A percentile compares a stretch with the other conserved stretches of the same genome.
phyloP scores from a whole-genome alignment of 768 basidiomycete genomes.

The Kwoniella sp. region DNA sequence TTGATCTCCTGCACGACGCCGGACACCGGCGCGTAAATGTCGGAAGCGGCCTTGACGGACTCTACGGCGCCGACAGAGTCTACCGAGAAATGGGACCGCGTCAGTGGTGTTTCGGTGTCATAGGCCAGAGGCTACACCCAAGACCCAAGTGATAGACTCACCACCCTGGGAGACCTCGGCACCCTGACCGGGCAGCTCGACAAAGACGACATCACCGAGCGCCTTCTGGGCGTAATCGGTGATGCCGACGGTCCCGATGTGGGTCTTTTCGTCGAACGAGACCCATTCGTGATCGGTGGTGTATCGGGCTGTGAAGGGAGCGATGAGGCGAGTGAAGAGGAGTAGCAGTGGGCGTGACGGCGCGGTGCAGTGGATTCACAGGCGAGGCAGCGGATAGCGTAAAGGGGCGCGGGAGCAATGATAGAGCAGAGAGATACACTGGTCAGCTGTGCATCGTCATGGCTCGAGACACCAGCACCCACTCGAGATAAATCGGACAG shows the following conservation, averaged over 20 bases:
- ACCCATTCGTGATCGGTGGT: conserved; percentile 86
- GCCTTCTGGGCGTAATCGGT: conserved; percentile 88
- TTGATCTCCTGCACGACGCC: conserved; percentile 80
- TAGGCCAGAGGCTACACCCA: no score
- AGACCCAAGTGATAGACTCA: no score
- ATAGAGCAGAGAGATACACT: neutral
- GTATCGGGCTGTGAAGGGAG: conserved; percentile 60
- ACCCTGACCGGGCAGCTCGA: conserved; percentile 67
- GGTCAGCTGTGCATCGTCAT: neutral
- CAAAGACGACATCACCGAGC: conserved; percentile 94
- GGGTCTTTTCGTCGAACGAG: conserved; percentile 68
- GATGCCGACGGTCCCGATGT: conserved; percentile 74
- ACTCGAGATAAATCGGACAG: conserved; percentile 16
- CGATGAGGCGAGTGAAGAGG: neutral
- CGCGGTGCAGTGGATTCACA: neutral
- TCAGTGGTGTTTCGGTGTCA: no score
- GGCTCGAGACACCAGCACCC: neutral
- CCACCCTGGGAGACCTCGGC: conserved; percentile 29
- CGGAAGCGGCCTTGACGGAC: conserved; percentile 93
- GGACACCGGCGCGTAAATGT: conserved; percentile 92
- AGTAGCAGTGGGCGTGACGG: neutral
- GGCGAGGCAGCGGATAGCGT: neutral
- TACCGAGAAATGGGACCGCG: conserved; percentile 43
- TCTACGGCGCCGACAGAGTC: conserved; percentile 87
- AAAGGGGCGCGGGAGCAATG: neutral